These are phyloP conservation scores for Thielaviopsis musarum DNA, from an alignment of 2,329 filamentous ascomycete species.

Conservation along the genomic window DNA sequence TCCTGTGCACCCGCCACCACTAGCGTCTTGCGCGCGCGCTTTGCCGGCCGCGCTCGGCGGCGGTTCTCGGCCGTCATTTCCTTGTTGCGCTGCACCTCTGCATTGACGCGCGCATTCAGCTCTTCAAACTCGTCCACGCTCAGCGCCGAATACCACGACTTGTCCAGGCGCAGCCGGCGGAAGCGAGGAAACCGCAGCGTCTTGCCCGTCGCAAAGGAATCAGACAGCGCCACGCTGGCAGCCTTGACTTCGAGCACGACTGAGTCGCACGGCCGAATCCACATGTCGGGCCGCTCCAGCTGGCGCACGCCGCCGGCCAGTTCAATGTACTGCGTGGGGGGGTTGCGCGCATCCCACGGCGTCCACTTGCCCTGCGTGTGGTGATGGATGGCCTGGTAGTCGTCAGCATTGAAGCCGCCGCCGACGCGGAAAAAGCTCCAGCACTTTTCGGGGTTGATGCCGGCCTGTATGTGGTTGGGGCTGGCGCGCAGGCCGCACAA, in stretches of 20 bases:
- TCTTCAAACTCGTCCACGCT: constrained; percentile 62
- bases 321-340: constrained; percentile 63
- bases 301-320: constrained; percentile 58
- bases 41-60: constrained; percentile 27
- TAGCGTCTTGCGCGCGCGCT: constrained; percentile 51
- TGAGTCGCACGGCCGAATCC: constrained; percentile 82
- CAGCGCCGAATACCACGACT: constrained; percentile 65
- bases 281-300: constrained; percentile 69
- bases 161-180: constrained; percentile 64
- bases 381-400: constrained; percentile 71
- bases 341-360: constrained; percentile 56
- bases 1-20: constrained; percentile 48
- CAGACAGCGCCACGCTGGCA: constrained; percentile 55
- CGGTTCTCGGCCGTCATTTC: constrained; percentile 62
- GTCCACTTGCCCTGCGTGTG: constrained; percentile 84
- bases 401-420: constrained; percentile 72
- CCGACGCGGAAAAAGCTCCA: constrained; percentile 97
- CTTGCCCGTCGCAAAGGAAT: constrained; percentile 58
- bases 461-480: constrained; percentile 43
- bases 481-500: constrained; percentile 74
- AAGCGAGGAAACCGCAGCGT: constrained; percentile 89
- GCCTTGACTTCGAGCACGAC: constrained; percentile 82
- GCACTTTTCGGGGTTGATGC: constrained; percentile 53
- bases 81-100: constrained; percentile 50
- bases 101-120: constrained; percentile 50